Evolutionary conservation across 495 filamentous ascomycete genomes (phyloP), one percentile per base, ranked within the genome.

Genomic region (Penicillium roqueforti): DNA sequence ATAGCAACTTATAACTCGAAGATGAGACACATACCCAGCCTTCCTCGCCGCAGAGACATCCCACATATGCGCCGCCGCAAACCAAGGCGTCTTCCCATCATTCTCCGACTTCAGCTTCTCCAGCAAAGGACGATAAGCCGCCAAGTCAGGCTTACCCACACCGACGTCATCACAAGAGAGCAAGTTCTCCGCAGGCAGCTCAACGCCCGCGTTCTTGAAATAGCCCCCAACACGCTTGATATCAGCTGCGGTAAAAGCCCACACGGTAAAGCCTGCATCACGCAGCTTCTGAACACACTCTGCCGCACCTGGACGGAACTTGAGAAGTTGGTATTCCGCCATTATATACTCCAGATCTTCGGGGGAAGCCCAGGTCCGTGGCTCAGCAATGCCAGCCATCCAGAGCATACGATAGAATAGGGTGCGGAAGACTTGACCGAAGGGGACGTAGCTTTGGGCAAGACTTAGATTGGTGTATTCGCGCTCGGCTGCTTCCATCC

Each of bases 401-500:
- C 53, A 57, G 14, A 71, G 59, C 20, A 67, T 68, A 3, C 71
- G 71, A 51, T 73, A 74, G 51, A 73, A 76, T 6, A 76, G 54
- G 0, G 63, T 40, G 23, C 65, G 56, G 28, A 73, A 62, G n/a
- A 73, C 61, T 14, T 68, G 55, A 14, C 46, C 56, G 34, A 59
- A 77, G 1, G 58, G 54, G 13, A 18, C 48, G 41, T 76, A 75
- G 11, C 57, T 51, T 6, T 58, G 65, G 0, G 65, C 63, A 22
- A 77, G 65, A 52, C 63, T 67, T 20, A 77, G 65, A 43, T 69
- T 66, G 39, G 68, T 75, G 54, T 70, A 75, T 57, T 76, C 73
- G 1, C 60, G 71, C 50, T 76, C 73, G 9, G 70, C 68, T n/a
- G 65, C 65, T 55, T 69, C 64, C 57, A 71, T 68, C 74, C 74